phyloP scores from a whole-genome alignment of 2,329 filamentous ascomycete genomes.

The Alternaria rosae region DNA sequence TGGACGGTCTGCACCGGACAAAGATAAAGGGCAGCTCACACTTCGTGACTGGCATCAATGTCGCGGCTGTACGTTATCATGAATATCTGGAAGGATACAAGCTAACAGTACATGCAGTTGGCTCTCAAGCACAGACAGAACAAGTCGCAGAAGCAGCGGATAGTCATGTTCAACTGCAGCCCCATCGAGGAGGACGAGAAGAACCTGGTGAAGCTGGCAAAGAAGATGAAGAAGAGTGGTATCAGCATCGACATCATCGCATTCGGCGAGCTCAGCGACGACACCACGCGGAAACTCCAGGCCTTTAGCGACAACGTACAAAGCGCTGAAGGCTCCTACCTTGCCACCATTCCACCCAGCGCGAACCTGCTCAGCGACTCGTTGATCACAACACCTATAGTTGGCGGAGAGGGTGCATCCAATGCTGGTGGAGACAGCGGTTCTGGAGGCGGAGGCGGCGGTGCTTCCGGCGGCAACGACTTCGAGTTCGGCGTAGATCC shows the following conservation, averaged over 20 bases:
- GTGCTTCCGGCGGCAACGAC: slow-evolving; percentile 63
- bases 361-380: slow-evolving; percentile 92
- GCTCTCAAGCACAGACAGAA: slow-evolving; percentile 98
- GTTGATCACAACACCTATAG: slow-evolving; percentile 86
- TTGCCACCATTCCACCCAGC: slow-evolving; percentile 89
- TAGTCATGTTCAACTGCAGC: slow-evolving; percentile 96
- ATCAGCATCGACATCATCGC: slow-evolving; percentile 93
- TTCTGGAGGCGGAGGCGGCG: slow-evolving; percentile 62
- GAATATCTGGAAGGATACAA: slow-evolving; percentile 73
- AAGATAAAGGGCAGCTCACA: slow-evolving; percentile 92
- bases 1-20: slow-evolving; percentile 79
- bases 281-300: slow-evolving; percentile 86
- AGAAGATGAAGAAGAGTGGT: slow-evolving; percentile 99
- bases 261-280: slow-evolving; percentile 91
- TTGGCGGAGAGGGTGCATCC: slow-evolving; percentile 78
- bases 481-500: slow-evolving; percentile 94
- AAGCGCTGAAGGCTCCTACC: slow-evolving; percentile 83
- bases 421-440: slow-evolving; percentile 63
- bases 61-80: slow-evolving; percentile 80
- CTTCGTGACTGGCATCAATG: slow-evolving; percentile 91
- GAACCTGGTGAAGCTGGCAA: slow-evolving; percentile 84
- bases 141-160: slow-evolving; percentile 93
- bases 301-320: slow-evolving; percentile 95
- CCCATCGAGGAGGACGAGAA: slow-evolving; percentile 90
- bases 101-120: slow-evolving; percentile 64